Evolutionary conservation across 1,284 basidiomycete genomes (phyloP), one percentile per base, ranked within the genome.

Genomic region (Ustilago esculenta): DNA sequence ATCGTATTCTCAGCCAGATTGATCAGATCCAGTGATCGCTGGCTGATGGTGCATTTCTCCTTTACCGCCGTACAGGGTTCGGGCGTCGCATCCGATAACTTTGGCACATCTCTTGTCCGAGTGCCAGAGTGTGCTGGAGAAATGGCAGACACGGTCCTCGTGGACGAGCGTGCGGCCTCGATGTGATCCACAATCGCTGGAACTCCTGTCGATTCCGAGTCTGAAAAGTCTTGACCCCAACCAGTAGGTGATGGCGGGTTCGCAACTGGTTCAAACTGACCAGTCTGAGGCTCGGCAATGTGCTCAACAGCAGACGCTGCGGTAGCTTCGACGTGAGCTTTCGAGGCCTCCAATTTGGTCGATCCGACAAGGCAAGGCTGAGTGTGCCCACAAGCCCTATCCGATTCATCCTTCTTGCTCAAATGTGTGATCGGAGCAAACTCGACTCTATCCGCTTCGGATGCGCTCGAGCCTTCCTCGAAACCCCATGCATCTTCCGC

Each of bases 31-130:
- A 56, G 40, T 25, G 68, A 68, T 14, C 72, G 55, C 43, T 66
- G 58, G 48, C 63, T 68, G 55, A 75, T 72, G 29, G 52, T 57
- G 48, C 71, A 73, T 30, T 39, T 32, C 23, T 71, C 67, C 39
- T 58, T 69, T 18, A 37, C 11, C n/a, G 27, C 36, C 9, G 47
- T 36, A 14, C 47, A 21, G 5, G 32, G 12, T 14, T 32, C 11
- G 27, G 41, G n/a, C 1, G 30, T 9, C 18, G 30, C 23, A 6
- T 36, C 18, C 9, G 37, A 20, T 12, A 25, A 25, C 12, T 41
- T 5, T 5, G 35, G 14, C 5, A 18, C 8, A 2, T 15, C 17
- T 12, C 32, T 27, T 10, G 45, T 34, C 3, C 24, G 34, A 18
- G 20, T 11, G 12, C 8, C 12, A 18, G 37, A n/a, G 5, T 23